Evolutionary conservation across 208 protist species (phyloP).

Genomic region (Porcisia hertigi): DNA sequence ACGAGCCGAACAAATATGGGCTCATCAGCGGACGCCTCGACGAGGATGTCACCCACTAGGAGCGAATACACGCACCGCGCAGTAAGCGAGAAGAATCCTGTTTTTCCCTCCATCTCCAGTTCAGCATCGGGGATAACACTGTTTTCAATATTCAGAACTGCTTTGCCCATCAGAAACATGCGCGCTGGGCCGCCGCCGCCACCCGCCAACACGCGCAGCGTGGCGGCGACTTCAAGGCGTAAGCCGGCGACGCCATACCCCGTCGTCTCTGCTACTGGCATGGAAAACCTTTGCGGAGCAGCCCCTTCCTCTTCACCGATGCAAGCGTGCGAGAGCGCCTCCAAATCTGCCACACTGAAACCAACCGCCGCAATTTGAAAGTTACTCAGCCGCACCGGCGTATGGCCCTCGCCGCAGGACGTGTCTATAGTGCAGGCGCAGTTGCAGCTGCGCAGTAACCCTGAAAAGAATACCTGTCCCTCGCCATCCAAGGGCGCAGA

Average conservation of each 20-base stretch:
- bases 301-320: not conserved
- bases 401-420: not conserved
- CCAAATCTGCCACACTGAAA: constrained; percentile 7
- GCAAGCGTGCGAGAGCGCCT: constrained; percentile 16
- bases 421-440: constrained; percentile 22
- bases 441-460: constrained; percentile 1
- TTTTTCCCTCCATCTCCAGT: constrained; percentile 13
- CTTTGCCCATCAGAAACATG: constrained; percentile 13
- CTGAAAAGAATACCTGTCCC: constrained; percentile 17
- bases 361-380: constrained; percentile 13
- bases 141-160: constrained; percentile 24
- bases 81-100: not conserved
- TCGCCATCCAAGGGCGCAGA: constrained; percentile 19
- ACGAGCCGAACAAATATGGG: constrained; percentile 19
- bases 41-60: constrained; percentile 8
- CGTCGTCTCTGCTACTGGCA: not conserved
- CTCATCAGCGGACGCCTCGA: constrained; percentile 13
- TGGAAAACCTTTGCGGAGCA: not conserved
- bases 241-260: constrained; percentile 7
- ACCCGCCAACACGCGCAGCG: not conserved
- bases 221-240: constrained; percentile 16
- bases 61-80: constrained; percentile 18
- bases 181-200: not conserved
- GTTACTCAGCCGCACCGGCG: constrained; percentile 8
- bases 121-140: constrained; percentile 18